Evolutionary conservation across 441 rosid species (phyloP).

Genomic region (Gossypium gossypioides): DNA sequence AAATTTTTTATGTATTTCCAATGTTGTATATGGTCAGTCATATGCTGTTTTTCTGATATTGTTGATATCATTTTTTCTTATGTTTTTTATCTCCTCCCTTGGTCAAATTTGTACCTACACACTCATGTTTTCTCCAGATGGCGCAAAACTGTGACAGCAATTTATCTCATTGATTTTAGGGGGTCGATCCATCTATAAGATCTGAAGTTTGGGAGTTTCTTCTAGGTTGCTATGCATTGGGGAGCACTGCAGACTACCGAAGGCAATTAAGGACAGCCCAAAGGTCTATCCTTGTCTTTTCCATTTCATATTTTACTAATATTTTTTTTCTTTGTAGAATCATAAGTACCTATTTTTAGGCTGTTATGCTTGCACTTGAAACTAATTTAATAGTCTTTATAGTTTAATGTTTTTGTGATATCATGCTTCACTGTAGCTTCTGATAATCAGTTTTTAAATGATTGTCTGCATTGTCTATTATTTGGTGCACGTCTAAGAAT

Average conservation of each 20-base stretch:
- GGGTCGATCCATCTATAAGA: slow-evolving; percentile 85
- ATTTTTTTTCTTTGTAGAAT: background rate
- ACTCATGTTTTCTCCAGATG: background rate
- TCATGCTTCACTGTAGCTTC: background rate
- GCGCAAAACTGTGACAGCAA: background rate
- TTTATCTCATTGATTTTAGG: slow-evolving; percentile 43
- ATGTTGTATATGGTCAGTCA: background rate
- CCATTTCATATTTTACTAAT: slow-evolving; percentile 5
- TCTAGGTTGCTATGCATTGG: slow-evolving; percentile 81
- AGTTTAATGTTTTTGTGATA: background rate
- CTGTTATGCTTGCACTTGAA: slow-evolving; percentile 9
- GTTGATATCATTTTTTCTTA: background rate
- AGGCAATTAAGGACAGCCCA: slow-evolving; percentile 66
- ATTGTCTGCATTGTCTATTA: background rate
- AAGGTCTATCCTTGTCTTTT: slow-evolving; percentile 40
- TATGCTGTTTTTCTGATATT: slow-evolving; percentile 2
- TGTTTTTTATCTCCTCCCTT: background rate
- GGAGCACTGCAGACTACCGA: slow-evolving; percentile 73
- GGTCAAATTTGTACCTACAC: background rate
- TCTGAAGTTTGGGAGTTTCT: slow-evolving; percentile 97
- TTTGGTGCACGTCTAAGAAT: background rate
- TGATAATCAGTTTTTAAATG: background rate
- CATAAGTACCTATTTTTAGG: slow-evolving; percentile 9
- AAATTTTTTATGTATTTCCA: background rate
- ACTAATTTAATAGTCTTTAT: slow-evolving; percentile 6